phyloP scores from a whole-genome alignment of 75 land plant genomes.

The Pinus taeda region DNA sequence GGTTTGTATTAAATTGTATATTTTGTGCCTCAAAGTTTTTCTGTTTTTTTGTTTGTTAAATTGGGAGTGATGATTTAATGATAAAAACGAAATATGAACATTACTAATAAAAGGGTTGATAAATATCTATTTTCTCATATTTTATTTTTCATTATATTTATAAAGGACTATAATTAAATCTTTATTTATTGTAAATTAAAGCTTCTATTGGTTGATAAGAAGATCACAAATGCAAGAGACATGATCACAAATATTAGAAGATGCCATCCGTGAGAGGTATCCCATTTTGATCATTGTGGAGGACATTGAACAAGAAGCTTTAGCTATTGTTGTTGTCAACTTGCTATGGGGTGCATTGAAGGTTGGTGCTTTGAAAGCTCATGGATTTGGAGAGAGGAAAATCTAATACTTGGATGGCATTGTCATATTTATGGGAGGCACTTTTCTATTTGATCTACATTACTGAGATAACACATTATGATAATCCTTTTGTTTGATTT shows the following conservation, averaged over 20 bases:
- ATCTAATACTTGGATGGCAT: conserved; percentile 87
- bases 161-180: neutral
- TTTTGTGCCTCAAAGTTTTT: neutral
- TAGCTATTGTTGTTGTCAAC: conserved; percentile 79
- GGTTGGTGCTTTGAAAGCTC: conserved; percentile 72
- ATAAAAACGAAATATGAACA: neutral
- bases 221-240: conserved; percentile 66
- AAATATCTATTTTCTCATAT: neutral
- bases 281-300: conserved; percentile 84
- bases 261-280: conserved; percentile 69
- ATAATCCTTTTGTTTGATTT: too few relatives aligned
- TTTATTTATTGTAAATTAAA: conserved; percentile 21
- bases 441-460: neutral
- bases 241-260: conserved; percentile 71
- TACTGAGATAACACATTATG: neutral
- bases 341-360: conserved; percentile 56
- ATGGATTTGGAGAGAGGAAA: conserved; percentile 85
- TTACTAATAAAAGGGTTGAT: too few relatives aligned
- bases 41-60: neutral
- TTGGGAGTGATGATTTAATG: neutral
- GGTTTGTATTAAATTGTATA: neutral
- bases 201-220: conserved; percentile 88
- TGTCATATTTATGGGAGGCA: conserved; percentile 82
- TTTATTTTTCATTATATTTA: neutral
- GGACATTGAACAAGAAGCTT: conserved; percentile 75